Evolutionary conservation across 1,139 yeast genomes (phyloP), one percentile per base, ranked within the genome.

Genomic region (Hyphopichia pseudoburtonii): DNA sequence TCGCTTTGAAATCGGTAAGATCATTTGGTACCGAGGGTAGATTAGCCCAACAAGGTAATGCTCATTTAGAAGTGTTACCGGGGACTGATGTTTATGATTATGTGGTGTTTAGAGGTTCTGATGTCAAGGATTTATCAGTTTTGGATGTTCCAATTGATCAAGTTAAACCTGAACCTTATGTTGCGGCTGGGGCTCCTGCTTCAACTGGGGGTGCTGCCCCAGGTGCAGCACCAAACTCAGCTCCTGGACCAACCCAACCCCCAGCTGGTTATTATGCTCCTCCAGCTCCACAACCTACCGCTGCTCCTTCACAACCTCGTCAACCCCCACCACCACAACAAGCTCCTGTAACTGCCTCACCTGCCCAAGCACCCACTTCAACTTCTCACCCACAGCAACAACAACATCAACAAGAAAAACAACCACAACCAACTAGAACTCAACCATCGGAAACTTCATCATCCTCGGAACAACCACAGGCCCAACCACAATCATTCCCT

Each of bases 11-110:
- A 39, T 74, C 82, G 36, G 98, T 92, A 34, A 78, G 90, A 45
- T 82, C 90, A 37, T 84, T 83, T 51, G 98, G 98, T 39, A 86
- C 97, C 12, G 98, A 92, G 60, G 97, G 96, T 21, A 78, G 98
- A 52, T 73, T 85, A 51, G 72, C 74, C 18, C 60, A 56, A 36
- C 52, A 50, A 32, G 80, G 81, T 25, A 86, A 84, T 58, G 85
- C 88, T 1, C 48, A 73, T 17, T 72, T 76, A 46, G 96, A 88
- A 58, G 82, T 89, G 31, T 77, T 82, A 39, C 88, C 97, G 5
- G 79, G 86, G 12, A 72, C 73, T 30, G 86, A 82, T 36, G 74
- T 85, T 15, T 87, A 81, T 58, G 92, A 87, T 31, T 80, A 78
- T 46, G 90, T 92, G 42, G 89, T 86, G 35, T 86, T 92, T 59